These are phyloP conservation scores for Phytophthora crassamura DNA, from an alignment of 352 stramenopile genomes.

Conservation along the genomic window DNA sequence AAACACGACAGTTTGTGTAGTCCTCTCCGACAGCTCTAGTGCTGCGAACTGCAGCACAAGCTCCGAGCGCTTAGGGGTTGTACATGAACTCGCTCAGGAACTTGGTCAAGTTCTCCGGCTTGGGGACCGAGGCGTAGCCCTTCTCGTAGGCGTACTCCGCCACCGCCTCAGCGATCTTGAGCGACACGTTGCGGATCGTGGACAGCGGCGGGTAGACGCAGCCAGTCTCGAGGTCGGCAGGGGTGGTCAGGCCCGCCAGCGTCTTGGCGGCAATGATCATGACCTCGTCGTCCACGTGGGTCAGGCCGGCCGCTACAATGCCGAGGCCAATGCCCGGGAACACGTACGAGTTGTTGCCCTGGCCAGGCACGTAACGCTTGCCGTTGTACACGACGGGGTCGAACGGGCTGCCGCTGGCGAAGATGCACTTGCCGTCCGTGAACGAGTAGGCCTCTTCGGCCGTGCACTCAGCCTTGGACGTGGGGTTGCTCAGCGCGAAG, in stretches of 20 bases:
- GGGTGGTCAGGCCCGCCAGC: slow-evolving; percentile 75
- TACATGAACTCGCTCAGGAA: slow-evolving; percentile 58
- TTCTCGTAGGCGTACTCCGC: slow-evolving; percentile 78
- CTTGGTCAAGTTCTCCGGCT: slow-evolving; percentile 49
- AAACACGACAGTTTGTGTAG: slow-evolving; percentile 2
- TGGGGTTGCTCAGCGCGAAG: slow-evolving; percentile 97
- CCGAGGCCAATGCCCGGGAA: slow-evolving; percentile 97
- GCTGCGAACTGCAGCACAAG: slow-evolving; percentile 25
- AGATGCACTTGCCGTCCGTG: slow-evolving; percentile 96
- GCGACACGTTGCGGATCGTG: slow-evolving; percentile 93
- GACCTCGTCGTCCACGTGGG: slow-evolving; percentile 80
- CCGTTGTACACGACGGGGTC: slow-evolving; percentile 93
- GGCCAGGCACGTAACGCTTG: slow-evolving; percentile 82
- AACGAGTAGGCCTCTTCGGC: slow-evolving; percentile 97
- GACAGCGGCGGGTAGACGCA: slow-evolving; percentile 95
- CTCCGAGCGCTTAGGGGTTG: slow-evolving; percentile 57
- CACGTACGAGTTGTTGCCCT: slow-evolving; percentile 98
- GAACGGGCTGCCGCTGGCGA: slow-evolving; percentile 96
- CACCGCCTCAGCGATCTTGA: slow-evolving; percentile 93
- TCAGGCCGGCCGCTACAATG: slow-evolving; percentile 87
- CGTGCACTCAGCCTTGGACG: slow-evolving; percentile 96
- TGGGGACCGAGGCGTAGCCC: slow-evolving; percentile 50
- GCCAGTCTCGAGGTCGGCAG: slow-evolving; percentile 91
- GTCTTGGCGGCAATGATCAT: slow-evolving; percentile 86
- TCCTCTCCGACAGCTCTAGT: slow-evolving; percentile 7